Conservation (phyloP, 768 basidiomycete genomes). For the Lactifluus echinatus region DNA sequence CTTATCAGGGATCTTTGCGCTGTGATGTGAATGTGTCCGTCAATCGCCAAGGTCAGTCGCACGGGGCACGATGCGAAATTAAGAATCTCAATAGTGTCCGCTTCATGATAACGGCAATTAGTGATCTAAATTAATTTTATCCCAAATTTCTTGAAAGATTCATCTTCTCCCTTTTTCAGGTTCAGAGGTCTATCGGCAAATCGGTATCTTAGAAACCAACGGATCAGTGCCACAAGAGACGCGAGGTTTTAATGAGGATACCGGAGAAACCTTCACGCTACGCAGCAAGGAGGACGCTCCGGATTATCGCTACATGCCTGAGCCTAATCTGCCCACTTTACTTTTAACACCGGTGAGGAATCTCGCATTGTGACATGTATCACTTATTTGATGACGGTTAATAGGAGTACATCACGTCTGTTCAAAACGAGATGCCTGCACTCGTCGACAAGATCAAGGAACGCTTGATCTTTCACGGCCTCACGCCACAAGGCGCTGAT, state of each 20-base stretch:
- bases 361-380: background rate
- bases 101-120: constrained; percentile 77
- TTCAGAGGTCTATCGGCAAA: constrained; percentile 77
- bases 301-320: constrained; percentile 98
- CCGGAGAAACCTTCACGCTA: constrained; percentile 70
- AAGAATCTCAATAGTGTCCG: constrained; percentile 93
- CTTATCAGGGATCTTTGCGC: constrained; percentile 73
- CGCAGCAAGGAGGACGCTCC: constrained; percentile 90
- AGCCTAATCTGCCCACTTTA: constrained; percentile 82
- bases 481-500: constrained; percentile 60
- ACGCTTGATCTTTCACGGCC: constrained; percentile 46
- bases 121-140: constrained; percentile 32
- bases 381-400: background rate
- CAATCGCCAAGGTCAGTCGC: constrained; percentile 51
- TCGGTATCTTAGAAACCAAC: constrained; percentile 40
- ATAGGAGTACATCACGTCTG: constrained; percentile 55
- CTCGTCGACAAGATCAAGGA: constrained; percentile 57
- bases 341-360: constrained; percentile 41
- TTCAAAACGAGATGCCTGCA: constrained; percentile 56
- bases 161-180: constrained; percentile 34
- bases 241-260: constrained; percentile 78
- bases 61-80: constrained; percentile 85
- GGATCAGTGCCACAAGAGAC: constrained; percentile 69
- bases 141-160: background rate
- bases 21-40: constrained; percentile 96